Evolutionary conservation across 768 basidiomycete species (phyloP).

Genomic region (Leccinum fibrillosum): DNA sequence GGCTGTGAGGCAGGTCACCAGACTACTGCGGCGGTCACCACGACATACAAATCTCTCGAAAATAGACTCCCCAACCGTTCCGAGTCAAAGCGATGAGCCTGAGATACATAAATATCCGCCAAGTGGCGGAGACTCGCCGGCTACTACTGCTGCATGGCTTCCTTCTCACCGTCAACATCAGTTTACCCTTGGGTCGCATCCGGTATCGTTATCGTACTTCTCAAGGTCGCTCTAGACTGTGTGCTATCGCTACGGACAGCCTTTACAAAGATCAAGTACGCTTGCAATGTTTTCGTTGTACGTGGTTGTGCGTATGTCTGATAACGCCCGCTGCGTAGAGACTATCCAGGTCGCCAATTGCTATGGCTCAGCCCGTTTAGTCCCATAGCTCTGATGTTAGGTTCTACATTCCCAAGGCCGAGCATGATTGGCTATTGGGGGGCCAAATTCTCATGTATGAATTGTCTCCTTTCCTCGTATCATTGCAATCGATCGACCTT

Average conservation of each 20-base stretch:
- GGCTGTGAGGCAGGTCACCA: too few species aligned
- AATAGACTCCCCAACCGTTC: too few species aligned
- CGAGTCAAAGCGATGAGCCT: too few species aligned
- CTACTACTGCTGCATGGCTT: background rate
- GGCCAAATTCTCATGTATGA: conserved; percentile 37
- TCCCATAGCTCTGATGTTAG: conserved; percentile 24
- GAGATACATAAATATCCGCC: too few species aligned
- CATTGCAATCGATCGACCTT: background rate
- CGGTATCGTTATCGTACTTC: conserved; percentile 2
- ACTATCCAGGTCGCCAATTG: conserved; percentile 15
- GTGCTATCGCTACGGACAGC: conserved; percentile 2
- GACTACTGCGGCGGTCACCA: too few species aligned
- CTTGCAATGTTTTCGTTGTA: background rate
- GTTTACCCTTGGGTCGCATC: conserved; percentile 9
- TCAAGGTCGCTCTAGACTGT: conserved; percentile 8
- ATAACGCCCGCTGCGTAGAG: conserved; percentile 3
- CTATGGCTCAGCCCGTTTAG: conserved; percentile 36
- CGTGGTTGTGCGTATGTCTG: too few species aligned
- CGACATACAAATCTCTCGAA: too few species aligned
- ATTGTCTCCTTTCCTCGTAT: too few species aligned
- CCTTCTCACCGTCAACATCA: background rate
- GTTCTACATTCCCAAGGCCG: conserved; percentile 33
- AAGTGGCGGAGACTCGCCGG: too few species aligned
- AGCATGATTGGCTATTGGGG: conserved; percentile 15
- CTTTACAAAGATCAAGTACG: conserved; percentile 18